phyloP scores from a whole-genome alignment of 2,329 filamentous ascomycete genomes.

The Samsoniella hepiali region DNA sequence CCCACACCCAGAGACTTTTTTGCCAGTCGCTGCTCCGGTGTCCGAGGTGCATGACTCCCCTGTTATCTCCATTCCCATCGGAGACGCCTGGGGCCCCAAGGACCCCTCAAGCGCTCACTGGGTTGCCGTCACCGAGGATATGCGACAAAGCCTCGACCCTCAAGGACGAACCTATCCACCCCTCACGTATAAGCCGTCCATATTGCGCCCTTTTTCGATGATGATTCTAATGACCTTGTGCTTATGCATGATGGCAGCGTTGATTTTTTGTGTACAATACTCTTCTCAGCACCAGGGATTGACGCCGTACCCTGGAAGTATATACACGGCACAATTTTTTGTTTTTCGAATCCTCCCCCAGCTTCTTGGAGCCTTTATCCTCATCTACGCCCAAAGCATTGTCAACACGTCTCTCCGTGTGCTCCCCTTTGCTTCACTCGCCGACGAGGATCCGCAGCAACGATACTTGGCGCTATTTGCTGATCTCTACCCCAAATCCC shows the following conservation, averaged over 20 bases:
- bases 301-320: slow-evolving; percentile 60
- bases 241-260: slow-evolving; percentile 65
- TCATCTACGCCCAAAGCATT: slow-evolving; percentile 75
- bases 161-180: slow-evolving; percentile 40
- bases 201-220: slow-evolving; percentile 66
- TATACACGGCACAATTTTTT: slow-evolving; percentile 76
- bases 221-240: slow-evolving; percentile 58
- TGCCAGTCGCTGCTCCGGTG: neutral
- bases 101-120: slow-evolving; percentile 23
- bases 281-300: slow-evolving; percentile 63
- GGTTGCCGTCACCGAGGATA: slow-evolving; percentile 36
- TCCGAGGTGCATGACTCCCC: neutral
- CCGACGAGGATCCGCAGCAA: slow-evolving; percentile 56
- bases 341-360: slow-evolving; percentile 83
- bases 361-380: slow-evolving; percentile 65
- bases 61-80: slow-evolving; percentile 10
- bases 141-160: slow-evolving; percentile 37
- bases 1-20: neutral
- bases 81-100: slow-evolving; percentile 1
- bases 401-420: slow-evolving; percentile 72
- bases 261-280: slow-evolving; percentile 71
- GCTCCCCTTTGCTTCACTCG: slow-evolving; percentile 75
- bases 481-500: slow-evolving; percentile 66
- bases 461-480: slow-evolving; percentile 66
- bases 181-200: slow-evolving; percentile 68